phyloP scores from a whole-genome alignment of 345 rosid genomes.

The Atalantia buxifolia region DNA sequence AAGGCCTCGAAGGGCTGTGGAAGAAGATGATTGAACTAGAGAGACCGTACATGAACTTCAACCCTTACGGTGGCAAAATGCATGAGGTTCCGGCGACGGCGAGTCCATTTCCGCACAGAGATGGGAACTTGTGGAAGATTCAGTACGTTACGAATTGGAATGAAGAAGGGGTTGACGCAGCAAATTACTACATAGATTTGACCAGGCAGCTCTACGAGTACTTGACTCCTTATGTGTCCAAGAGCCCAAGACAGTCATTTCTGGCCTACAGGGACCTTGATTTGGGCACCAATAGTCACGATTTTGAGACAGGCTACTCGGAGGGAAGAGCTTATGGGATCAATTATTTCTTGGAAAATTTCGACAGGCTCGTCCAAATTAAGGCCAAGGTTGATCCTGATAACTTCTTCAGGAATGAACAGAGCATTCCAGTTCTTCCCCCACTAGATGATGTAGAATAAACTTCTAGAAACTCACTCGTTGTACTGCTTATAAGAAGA shows the following conservation, averaged over 20 bases:
- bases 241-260: slow-evolving; percentile 2
- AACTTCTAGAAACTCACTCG: not conserved
- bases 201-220: not conserved
- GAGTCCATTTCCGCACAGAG: slow-evolving; percentile 9
- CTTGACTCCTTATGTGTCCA: slow-evolving; percentile 10
- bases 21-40: slow-evolving; percentile 10
- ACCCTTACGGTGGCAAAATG: slow-evolving; percentile 12
- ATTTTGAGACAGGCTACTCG: not conserved
- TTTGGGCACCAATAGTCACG: not conserved
- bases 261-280: slow-evolving; percentile 2
- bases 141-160: not conserved
- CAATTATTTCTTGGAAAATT: slow-evolving; percentile 13
- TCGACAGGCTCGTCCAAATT: slow-evolving; percentile 12
- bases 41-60: not conserved
- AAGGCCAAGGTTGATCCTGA: slow-evolving; percentile 14
- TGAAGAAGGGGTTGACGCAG: not conserved
- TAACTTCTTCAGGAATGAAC: slow-evolving; percentile 13
- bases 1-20: not conserved
- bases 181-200: not conserved
- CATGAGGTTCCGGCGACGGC: not conserved
- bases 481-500: not conserved
- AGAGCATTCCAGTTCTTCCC: slow-evolving; percentile 6
- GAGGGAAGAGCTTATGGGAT: slow-evolving; percentile 11
- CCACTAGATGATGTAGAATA: not conserved
- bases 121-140: slow-evolving; percentile 8